Evolutionary conservation across 331 rosid genomes (phyloP).

Genomic region (Prunus yedoensis): DNA sequence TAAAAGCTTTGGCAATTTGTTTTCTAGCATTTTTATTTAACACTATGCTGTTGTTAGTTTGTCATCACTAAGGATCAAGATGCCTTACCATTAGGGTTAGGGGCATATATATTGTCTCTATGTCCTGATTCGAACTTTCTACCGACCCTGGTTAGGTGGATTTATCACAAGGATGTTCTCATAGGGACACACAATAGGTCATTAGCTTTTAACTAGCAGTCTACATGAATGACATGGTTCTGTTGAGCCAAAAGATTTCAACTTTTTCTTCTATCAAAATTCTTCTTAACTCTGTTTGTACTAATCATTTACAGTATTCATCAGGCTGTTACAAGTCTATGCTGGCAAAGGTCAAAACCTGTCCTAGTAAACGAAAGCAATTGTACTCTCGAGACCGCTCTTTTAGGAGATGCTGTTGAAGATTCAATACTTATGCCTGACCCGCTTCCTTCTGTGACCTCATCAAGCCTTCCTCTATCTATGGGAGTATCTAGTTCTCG

Average conservation of each 20-base stretch:
- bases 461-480: constrained; percentile 59
- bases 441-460: constrained; percentile 84
- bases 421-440: constrained; percentile 99
- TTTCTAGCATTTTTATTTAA: neutral
- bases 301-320: constrained; percentile 36
- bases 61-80: neutral
- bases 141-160: neutral
- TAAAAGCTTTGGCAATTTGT: neutral
- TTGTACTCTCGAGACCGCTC: constrained; percentile 78
- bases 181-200: neutral
- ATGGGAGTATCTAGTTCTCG: constrained; percentile 57
- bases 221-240: neutral
- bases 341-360: constrained; percentile 99
- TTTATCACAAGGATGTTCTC: constrained; percentile 3
- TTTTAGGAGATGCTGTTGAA: constrained; percentile 86
- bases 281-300: constrained; percentile 6
- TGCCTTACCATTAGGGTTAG: neutral
- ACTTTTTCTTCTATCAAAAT: neutral
- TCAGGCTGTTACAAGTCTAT: constrained; percentile 95
- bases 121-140: neutral
- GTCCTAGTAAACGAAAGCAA: constrained; percentile 70
- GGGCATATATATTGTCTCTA: neutral
- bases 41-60: neutral
- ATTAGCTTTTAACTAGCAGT: constrained; percentile 8
- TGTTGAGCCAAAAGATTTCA: neutral